Conservation (phyloP, 1,284 basidiomycete species). For the Fomitopsis schrenkii region DNA sequence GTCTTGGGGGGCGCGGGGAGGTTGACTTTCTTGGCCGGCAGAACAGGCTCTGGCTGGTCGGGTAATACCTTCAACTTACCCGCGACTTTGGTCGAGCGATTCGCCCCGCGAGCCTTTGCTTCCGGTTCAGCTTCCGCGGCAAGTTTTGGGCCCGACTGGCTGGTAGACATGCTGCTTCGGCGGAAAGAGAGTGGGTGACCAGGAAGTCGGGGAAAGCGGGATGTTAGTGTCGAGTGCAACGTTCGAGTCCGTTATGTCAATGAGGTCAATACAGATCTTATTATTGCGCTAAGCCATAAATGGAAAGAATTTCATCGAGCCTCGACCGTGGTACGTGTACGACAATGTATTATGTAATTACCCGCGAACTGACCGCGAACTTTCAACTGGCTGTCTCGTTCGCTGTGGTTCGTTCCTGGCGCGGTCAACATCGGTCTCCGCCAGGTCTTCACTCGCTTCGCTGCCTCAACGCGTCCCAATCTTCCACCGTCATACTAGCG, state of each 20-base stretch:
- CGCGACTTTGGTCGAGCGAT: slow-evolving; percentile 83
- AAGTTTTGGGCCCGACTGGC: slow-evolving; percentile 15
- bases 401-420: neutral
- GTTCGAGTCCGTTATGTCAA: neutral
- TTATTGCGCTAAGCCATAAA: neutral
- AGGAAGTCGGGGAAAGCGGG: neutral
- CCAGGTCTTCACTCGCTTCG: too few relatives aligned
- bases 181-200: neutral
- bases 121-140: slow-evolving; percentile 23
- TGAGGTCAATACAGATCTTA: neutral
- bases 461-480: neutral
- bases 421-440: too few relatives aligned
- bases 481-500: neutral
- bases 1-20: slow-evolving; percentile 23
- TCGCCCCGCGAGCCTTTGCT: slow-evolving; percentile 64
- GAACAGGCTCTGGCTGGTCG: slow-evolving; percentile 74
- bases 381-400: neutral
- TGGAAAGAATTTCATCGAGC: neutral
- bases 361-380: neutral
- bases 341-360: neutral
- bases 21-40: slow-evolving; percentile 20
- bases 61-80: slow-evolving; percentile 92
- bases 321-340: neutral
- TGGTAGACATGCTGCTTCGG: slow-evolving; percentile 14
- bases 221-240: neutral